phyloP scores from a whole-genome alignment of 345 rosid species.

The Melaleuca alternifolia region DNA sequence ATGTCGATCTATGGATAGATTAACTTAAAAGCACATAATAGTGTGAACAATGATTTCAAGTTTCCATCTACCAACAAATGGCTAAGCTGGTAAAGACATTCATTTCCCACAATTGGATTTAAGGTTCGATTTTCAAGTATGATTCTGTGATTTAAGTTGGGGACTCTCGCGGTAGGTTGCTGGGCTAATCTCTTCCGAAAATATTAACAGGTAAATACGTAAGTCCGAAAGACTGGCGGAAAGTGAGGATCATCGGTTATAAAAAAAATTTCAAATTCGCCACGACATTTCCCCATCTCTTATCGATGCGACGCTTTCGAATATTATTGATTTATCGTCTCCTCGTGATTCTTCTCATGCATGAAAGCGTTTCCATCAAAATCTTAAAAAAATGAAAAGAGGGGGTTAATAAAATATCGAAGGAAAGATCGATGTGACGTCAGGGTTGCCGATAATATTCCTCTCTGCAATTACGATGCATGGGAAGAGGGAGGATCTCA shows the following conservation, averaged over 20 bases:
- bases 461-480: not conserved
- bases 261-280: too few relatives aligned
- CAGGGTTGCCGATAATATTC: not conserved
- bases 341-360: not conserved
- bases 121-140: too few relatives aligned
- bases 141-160: too few relatives aligned
- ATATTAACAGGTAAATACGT: too few relatives aligned
- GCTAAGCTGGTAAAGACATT: too few relatives aligned
- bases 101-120: too few relatives aligned
- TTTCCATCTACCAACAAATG: too few relatives aligned
- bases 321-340: not conserved
- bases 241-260: too few relatives aligned
- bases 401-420: not conserved
- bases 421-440: not conserved
- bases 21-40: not conserved
- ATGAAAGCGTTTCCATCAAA: not conserved
- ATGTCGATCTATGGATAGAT: not conserved
- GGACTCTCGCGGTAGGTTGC: too few relatives aligned
- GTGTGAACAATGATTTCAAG: not conserved
- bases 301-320: not conserved
- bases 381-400: not conserved
- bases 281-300: not conserved
- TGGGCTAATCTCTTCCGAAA: too few relatives aligned
- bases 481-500: not conserved
- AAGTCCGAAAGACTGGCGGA: too few relatives aligned